Base-by-base conservation (phyloP, 441 rosid species). In the Arabidopsis hybrid region DNA sequence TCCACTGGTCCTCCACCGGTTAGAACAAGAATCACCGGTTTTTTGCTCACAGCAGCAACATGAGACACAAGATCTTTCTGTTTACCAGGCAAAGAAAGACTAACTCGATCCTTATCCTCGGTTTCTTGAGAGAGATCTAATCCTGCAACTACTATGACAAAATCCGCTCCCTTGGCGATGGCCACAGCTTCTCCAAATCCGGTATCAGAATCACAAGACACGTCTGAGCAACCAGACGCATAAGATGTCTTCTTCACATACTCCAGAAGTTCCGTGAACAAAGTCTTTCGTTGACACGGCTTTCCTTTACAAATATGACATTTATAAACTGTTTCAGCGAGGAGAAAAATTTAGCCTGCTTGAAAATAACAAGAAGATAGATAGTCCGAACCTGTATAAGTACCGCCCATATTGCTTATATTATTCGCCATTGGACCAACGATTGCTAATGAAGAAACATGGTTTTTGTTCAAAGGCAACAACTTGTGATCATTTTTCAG, bases 1-100 rank as follows among this genome's bases (percentile, higher is more conserved):
- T 89, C 95, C 50, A 89, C 74, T 60, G 95, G 88, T 31, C 91
- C 95, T 3, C 95, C 95, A 36, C 95, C 90, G 5, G 89, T 86
- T 52, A 89, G 86, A 76, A 89, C 87, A 50, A 89, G 85, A 83
- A 89, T 72, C 68, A 87, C 70, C 0, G 89, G 91, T 59, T 80
- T 80, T 74, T 80, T 78, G 69, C 86, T 86, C 12, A 61, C 78
- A 34, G 76, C 76, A 26, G 88, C 87, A 74, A 89, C 32, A 18
- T 86, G 82, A 76, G 89, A 75, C 32, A 89, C 84, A 10, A 89
- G 81, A 35, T 74, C 80, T 83, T 50, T 80, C 77, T 89, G 94
- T 69, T 84, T 82, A 67, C 95, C 95, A 34, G 95, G 95, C 50
- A 87, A 81, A 69, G 85, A 85, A 53, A 89, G 91, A 78, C 83